These are phyloP conservation scores for Macrolepiota fuliginosa DNA, from an alignment of 768 basidiomycete genomes.

Conservation along the genomic window DNA sequence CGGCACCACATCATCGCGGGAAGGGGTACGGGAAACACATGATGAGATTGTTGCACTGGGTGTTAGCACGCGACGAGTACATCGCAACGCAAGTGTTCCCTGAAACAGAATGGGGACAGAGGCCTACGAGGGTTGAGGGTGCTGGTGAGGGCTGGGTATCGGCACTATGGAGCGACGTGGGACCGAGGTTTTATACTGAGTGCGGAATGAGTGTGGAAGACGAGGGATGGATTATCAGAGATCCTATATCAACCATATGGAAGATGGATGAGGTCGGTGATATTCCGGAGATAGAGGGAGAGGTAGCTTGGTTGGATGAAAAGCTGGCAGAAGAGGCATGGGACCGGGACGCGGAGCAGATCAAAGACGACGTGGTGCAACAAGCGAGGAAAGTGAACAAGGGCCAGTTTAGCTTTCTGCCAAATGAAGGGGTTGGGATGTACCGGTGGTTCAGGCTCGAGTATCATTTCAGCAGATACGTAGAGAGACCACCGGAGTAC, in stretches of 20 bases:
- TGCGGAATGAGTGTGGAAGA: constrained; percentile 19
- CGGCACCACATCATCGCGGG: constrained; percentile 43
- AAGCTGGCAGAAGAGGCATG: constrained; percentile 30
- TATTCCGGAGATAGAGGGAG: not conserved
- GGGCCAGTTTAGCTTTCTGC: constrained; percentile 22
- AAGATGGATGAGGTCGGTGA: constrained; percentile 16
- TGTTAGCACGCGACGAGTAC: constrained; percentile 21
- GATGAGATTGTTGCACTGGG: constrained; percentile 61
- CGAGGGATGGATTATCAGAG: constrained; percentile 39
- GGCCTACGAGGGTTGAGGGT: constrained; percentile 17
- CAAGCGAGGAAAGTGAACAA: constrained; percentile 3
- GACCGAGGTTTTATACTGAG: constrained; percentile 20
- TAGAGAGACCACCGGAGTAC: constrained; percentile 13
- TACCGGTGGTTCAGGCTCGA: constrained; percentile 24
- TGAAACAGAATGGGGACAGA: constrained; percentile 21
- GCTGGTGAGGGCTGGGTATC: constrained; percentile 22
- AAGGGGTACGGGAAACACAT: constrained; percentile 61
- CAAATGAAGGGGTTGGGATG: constrained; percentile 24
- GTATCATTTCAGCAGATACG: constrained; percentile 18
- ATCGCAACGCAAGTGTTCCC: constrained; percentile 20
- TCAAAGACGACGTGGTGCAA: constrained; percentile 30
- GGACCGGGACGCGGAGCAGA: constrained; percentile 34
- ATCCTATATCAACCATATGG: constrained; percentile 37
- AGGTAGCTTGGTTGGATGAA: constrained; percentile 29
- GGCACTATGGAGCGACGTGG: constrained; percentile 28